Evolutionary conservation across 2,329 filamentous ascomycete species (phyloP), one percentile per base, ranked within the genome.

Genomic region (Fusarium clavum): DNA sequence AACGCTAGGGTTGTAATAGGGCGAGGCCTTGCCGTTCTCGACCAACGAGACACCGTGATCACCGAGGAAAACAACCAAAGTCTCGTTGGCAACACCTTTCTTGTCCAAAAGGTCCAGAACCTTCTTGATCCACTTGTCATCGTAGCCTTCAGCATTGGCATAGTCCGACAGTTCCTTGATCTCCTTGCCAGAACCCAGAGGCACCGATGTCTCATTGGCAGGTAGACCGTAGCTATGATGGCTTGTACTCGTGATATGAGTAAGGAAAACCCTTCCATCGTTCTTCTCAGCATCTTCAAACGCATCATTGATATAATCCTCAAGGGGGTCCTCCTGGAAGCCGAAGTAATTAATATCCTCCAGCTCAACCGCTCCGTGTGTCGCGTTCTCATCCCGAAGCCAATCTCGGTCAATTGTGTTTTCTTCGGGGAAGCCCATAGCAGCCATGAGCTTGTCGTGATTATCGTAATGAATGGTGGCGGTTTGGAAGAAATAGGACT

Each of bases 301-400:
- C 5, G 72, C 70, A 57, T 80, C 78, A 2, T 72, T 71, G 44
- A 80, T 73, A 30, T 80, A 80, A 20, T 79, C 73, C 24, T 78
- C 77, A 1, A 80, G 71, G 0, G 70, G 73, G 1, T 71, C 67
- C 52, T 80, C 79, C 45, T 77, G 69, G 55, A 79, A 76, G 3
- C 75, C 77, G 18, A 79, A 81, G 52, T 80, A 79, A 63, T 81
- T 80, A 49, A 79, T 75, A n/a, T 80, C 76, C 7, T 76, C 67
- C 6, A 78, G 32, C 7, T 69, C 73, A 10, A 75, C 73, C 6
- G 72, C 66, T 8, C 77, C 77, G n/a, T 78, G 76, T 54, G 75
- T 78, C 8, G 77, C 76, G 1, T 66, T 55, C 5, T 73, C 62
- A 5, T 72, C 73, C 18, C 75, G 69, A 13, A 81, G 72, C 5